These are phyloP conservation scores for Coelastrella sp. DNA, from an alignment of 139 green algal species.

Conservation along the genomic window DNA sequence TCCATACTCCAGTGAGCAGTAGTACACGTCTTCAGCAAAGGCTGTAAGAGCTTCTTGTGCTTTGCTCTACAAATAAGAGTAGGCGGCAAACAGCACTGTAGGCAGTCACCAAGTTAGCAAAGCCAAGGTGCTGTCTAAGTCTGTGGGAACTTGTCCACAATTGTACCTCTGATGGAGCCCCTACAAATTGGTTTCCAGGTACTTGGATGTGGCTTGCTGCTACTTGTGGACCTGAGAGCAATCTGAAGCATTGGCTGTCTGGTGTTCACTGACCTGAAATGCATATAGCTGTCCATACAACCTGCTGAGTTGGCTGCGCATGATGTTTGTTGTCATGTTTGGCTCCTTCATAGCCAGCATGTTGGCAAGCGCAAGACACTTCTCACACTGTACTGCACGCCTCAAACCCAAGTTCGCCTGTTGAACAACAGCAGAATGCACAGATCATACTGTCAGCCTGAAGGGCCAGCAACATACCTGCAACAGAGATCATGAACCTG, in stretches of 20 bases:
- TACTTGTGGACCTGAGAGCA: neutral
- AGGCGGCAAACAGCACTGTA: neutral
- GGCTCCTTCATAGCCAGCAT: conserved; percentile 85
- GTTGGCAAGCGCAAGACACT: conserved; percentile 81
- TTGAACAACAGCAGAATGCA: neutral
- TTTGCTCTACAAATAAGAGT: conserved; percentile 49
- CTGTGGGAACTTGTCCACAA: too few species aligned
- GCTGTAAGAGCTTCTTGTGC: conserved; percentile 63
- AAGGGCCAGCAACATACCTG: too few species aligned
- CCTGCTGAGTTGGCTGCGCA: conserved; percentile 82
- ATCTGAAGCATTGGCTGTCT: neutral
- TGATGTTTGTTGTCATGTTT: conserved; percentile 74
- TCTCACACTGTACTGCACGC: conserved; percentile 74
- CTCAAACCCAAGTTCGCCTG: conserved; percentile 80
- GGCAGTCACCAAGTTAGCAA: neutral
- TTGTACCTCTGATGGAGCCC: too few species aligned
- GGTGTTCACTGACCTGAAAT: conserved; percentile 60
- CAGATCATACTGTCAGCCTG: too few species aligned
- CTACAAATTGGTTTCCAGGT: too few species aligned
- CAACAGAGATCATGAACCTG: too few species aligned
- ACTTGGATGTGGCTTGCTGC: neutral
- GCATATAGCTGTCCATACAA: conserved; percentile 88
- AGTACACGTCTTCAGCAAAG: conserved; percentile 86
- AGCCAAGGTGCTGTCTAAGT: too few species aligned
- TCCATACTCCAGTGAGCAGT: conserved; percentile 83